Percentiles rank a stretch among this genome's conserved stretches.
Evolutionary conservation across 805 yeast genomes (phyloP).

Genomic region (Citeromyces nyonsensis): DNA sequence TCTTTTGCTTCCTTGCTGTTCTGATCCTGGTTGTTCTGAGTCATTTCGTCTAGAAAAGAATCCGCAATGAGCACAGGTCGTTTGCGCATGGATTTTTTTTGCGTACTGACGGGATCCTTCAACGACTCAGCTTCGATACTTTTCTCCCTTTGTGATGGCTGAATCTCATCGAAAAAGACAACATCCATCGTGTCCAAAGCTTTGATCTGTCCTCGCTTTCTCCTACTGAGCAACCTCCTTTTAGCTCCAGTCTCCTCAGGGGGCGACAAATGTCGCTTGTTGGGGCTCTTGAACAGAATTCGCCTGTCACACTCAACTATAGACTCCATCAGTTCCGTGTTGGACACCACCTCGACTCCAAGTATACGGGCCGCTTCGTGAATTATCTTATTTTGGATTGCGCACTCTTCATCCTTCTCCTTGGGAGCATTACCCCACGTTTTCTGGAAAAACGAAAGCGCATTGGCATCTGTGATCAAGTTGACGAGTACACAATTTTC

Average conservation of each 20-base stretch:
- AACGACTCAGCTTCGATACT: neutral
- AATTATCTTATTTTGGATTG: neutral
- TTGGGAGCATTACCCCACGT: neutral
- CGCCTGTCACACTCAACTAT: conserved; percentile 1
- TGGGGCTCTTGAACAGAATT: neutral
- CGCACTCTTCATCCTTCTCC: neutral
- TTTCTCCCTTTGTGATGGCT: neutral
- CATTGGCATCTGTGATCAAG: conserved; percentile 1
- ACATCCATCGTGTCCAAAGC: conserved; percentile 2
- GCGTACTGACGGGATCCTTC: no score
- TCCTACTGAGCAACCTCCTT: conserved; percentile 1
- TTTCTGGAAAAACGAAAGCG: neutral
- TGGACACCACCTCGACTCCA: conserved; percentile 1
- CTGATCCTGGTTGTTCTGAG: neutral
- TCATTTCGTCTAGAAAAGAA: neutral
- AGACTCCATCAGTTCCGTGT: conserved; percentile 1
- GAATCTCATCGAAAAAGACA: neutral
- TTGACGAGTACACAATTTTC: conserved; percentile 1
- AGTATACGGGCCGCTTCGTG: neutral
- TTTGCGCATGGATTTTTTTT: neutral
- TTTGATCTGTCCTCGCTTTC: conserved; percentile 1
- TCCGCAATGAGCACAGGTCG: neutral
- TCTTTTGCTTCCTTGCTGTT: no score
- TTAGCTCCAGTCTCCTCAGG: neutral
- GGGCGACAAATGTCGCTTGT: neutral